A percentile compares a stretch with the other conserved stretches of the same genome.
These are phyloP conservation scores for Mrakia frigida DNA, from an alignment of 768 basidiomycete genomes.

Conservation along the genomic window DNA sequence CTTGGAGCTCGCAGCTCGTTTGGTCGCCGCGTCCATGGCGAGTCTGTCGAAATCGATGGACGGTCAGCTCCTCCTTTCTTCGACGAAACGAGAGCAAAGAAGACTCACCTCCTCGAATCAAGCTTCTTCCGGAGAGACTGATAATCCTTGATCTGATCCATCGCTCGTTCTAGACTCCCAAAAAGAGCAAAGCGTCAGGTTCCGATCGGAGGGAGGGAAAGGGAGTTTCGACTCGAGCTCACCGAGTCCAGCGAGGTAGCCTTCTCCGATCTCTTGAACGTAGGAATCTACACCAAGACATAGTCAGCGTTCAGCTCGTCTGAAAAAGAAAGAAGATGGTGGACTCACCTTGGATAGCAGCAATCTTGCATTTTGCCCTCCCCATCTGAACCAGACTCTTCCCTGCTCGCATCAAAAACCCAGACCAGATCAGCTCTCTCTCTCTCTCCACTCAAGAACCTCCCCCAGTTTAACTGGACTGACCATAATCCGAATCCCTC, in stretches of 20 bases:
- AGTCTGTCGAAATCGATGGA: slow-evolving; percentile 49
- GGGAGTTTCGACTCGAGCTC: slow-evolving; percentile 13
- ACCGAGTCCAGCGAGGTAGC: slow-evolving; percentile 62
- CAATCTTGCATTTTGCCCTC: slow-evolving; percentile 76
- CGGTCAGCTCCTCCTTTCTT: not conserved
- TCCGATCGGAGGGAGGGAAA: not conserved
- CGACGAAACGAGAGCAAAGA: slow-evolving; percentile 5
- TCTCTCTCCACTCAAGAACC: not conserved
- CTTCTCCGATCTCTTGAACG: slow-evolving; percentile 53
- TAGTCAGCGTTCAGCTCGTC: not conserved
- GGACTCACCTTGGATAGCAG: slow-evolving; percentile 76
- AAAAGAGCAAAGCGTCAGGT: not conserved
- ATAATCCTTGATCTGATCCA: slow-evolving; percentile 76
- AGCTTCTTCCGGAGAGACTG: slow-evolving; percentile 75
- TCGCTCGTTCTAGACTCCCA: slow-evolving; percentile 48
- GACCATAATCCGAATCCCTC: slow-evolving; percentile 69
- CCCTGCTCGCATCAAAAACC: slow-evolving; percentile 49
- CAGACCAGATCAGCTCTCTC: slow-evolving; percentile 1
- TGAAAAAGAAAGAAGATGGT: slow-evolving; percentile 46
- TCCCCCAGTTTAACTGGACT: slow-evolving; percentile 23
- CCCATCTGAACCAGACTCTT: slow-evolving; percentile 69
- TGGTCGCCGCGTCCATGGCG: slow-evolving; percentile 68
- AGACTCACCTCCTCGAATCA: slow-evolving; percentile 67
- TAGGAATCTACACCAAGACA: not conserved
- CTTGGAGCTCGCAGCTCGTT: slow-evolving; percentile 68